Conservation (phyloP, 495 filamentous ascomycete genomes). For the Delitschia confertaspora region DNA sequence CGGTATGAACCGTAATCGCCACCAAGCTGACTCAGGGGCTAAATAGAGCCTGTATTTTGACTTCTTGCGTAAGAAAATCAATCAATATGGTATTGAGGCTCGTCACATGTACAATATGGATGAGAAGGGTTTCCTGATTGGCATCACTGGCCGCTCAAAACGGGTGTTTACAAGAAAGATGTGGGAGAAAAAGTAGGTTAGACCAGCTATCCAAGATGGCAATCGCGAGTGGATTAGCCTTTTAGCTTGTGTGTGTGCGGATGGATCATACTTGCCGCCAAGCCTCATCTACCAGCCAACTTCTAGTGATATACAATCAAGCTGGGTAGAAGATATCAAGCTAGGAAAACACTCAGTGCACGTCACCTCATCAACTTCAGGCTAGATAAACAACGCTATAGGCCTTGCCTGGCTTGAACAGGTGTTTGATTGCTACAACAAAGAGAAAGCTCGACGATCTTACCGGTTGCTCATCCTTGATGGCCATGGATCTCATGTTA, state of each 20-base stretch:
- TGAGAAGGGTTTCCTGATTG: slow-evolving; percentile 13
- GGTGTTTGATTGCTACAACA: slow-evolving; percentile 20
- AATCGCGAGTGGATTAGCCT: slow-evolving; percentile 17
- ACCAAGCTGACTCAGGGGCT: too few species aligned
- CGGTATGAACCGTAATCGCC: too few species aligned
- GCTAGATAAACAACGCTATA: slow-evolving; percentile 24
- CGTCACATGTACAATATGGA: too few species aligned
- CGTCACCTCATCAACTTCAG: slow-evolving; percentile 19
- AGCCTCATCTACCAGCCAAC: slow-evolving; percentile 14
- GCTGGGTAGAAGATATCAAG: slow-evolving; percentile 17
- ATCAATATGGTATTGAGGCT: too few species aligned
- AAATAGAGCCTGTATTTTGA: too few species aligned
- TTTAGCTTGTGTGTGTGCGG: slow-evolving; percentile 18
- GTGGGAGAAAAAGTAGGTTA: neutral
- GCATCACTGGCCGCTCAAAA: neutral
- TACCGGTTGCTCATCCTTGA: slow-evolving; percentile 19
- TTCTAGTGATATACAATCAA: slow-evolving; percentile 11
- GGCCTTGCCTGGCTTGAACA: slow-evolving; percentile 17
- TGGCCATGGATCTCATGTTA: slow-evolving; percentile 21
- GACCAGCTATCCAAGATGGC: slow-evolving; percentile 11
- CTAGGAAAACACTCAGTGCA: slow-evolving; percentile 1
- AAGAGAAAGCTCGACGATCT: slow-evolving; percentile 10
- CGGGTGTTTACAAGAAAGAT: neutral
- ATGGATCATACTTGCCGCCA: slow-evolving; percentile 15
- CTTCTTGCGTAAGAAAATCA: too few species aligned